A percentile compares a stretch with the other conserved stretches of the same genome.
These are phyloP conservation scores for Neopestalotiopsis sp. DNA, from an alignment of 2,329 filamentous ascomycete species.

Conservation along the genomic window DNA sequence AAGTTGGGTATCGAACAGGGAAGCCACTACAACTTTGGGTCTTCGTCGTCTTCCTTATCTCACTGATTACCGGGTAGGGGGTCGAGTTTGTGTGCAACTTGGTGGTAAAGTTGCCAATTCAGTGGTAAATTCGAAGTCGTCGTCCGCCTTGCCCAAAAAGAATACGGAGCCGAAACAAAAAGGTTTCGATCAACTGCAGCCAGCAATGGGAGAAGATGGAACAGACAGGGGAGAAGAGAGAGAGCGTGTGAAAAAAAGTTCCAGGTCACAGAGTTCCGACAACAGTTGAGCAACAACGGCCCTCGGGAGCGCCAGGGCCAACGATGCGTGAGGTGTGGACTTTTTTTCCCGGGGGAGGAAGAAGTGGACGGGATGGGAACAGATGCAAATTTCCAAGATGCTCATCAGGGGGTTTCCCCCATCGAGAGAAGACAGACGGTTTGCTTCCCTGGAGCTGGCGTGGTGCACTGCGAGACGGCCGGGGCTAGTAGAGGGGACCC, in stretches of 20 bases:
- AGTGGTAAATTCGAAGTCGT: conserved; percentile 6
- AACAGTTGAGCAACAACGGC: not conserved
- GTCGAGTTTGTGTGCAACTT: not conserved
- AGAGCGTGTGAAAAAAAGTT: not conserved
- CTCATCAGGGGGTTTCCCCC: conserved; percentile 13
- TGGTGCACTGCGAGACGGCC: not conserved
- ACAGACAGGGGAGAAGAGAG: not conserved
- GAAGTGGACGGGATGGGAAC: conserved; percentile 2
- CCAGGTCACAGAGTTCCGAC: not conserved
- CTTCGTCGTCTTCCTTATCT: conserved; percentile 1
- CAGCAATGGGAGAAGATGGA: not conserved
- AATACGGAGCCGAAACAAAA: not conserved
- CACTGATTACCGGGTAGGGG: not conserved
- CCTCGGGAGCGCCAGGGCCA: conserved; percentile 4
- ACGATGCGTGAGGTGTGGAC: conserved; percentile 1
- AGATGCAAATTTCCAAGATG: conserved; percentile 18
- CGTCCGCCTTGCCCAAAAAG: conserved; percentile 6
- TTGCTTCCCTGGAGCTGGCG: conserved; percentile 8
- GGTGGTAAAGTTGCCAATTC: not conserved
- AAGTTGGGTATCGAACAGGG: not conserved
- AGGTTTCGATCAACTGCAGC: not conserved
- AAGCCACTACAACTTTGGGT: conserved; percentile 4
- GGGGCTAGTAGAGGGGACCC: conserved; percentile 7
- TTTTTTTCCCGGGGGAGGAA: not conserved
- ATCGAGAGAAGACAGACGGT: not conserved